phyloP scores from a whole-genome alignment of 225 moss, liverwort and hornwort genomes.

The Lunularia cruciata region DNA sequence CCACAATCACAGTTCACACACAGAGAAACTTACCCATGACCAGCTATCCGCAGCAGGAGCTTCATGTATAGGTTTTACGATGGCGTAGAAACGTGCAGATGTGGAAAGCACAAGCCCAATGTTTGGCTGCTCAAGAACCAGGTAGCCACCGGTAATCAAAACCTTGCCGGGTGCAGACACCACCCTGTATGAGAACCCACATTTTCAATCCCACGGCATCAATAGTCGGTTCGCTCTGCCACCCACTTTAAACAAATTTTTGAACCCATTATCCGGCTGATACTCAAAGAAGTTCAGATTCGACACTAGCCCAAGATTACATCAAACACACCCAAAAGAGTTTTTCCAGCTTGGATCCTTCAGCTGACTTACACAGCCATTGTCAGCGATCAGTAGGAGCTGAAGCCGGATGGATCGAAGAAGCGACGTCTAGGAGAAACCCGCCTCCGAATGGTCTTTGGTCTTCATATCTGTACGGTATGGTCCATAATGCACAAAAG shows the following conservation, averaged over 20 bases:
- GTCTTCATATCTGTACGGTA: not conserved
- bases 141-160: conserved; percentile 85
- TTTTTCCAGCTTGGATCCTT: too few relatives aligned
- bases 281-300: too few relatives aligned
- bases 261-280: too few relatives aligned
- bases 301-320: too few relatives aligned
- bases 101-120: conserved; percentile 86
- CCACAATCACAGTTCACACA: too few relatives aligned
- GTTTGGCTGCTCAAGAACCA: conserved; percentile 86
- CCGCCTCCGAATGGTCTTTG: not conserved
- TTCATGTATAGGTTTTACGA: conserved; percentile 56
- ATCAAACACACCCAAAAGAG: too few relatives aligned
- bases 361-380: conserved; percentile 16
- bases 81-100: conserved; percentile 81
- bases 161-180: conserved; percentile 98
- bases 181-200: conserved; percentile 35
- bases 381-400: not conserved
- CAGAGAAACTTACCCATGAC: conserved; percentile 86
- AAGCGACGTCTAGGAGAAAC: not conserved
- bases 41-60: conserved; percentile 56
- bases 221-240: too few relatives aligned
- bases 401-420: not conserved
- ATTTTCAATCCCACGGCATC: too few relatives aligned
- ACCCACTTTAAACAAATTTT: too few relatives aligned
- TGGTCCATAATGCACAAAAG: not conserved